Conservation (phyloP, 2,329 filamentous ascomycete species). For the Trichoderma semiorbis region DNA sequence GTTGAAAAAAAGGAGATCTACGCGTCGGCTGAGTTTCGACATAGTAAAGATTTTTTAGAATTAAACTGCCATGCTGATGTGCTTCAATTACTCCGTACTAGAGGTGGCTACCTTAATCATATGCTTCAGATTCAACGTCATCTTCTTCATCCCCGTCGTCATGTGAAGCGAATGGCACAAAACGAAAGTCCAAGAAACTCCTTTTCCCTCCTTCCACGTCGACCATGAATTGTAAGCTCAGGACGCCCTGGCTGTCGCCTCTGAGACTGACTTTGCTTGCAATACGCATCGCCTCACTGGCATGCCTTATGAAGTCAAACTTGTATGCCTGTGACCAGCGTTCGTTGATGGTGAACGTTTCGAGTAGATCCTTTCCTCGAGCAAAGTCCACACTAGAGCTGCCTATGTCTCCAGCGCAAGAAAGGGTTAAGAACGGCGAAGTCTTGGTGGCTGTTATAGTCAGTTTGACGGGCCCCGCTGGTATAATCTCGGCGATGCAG, state of each 20-base stretch:
- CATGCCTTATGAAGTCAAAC: constrained; percentile 81
- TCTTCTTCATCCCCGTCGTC: constrained; percentile 41
- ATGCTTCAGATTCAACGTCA: background rate
- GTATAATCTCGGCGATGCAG: constrained; percentile 64
- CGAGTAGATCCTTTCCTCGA: constrained; percentile 63
- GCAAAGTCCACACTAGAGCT: constrained; percentile 65
- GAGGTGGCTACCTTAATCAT: background rate
- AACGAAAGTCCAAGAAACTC: constrained; percentile 79
- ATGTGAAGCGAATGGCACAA: constrained; percentile 68
- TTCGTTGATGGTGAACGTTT: constrained; percentile 66
- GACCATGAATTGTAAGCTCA: constrained; percentile 96
- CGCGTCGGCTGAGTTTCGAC: background rate
- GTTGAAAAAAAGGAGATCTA: background rate
- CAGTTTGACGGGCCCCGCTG: constrained; percentile 69
- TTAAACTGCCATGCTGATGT: background rate
- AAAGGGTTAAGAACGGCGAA: constrained; percentile 71
- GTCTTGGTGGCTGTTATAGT: constrained; percentile 62
- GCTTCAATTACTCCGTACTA: background rate
- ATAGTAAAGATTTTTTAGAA: background rate
- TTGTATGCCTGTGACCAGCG: constrained; percentile 72
- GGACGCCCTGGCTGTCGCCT: constrained; percentile 81
- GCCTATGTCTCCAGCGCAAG: constrained; percentile 56
- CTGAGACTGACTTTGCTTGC: constrained; percentile 90
- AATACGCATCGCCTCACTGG: constrained; percentile 86
- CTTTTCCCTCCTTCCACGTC: constrained; percentile 69